A percentile compares a stretch with the other conserved stretches of the same genome.
These are phyloP conservation scores for Cyberlindnera maclurae DNA, from an alignment of 805 yeast genomes.

Conservation along the genomic window DNA sequence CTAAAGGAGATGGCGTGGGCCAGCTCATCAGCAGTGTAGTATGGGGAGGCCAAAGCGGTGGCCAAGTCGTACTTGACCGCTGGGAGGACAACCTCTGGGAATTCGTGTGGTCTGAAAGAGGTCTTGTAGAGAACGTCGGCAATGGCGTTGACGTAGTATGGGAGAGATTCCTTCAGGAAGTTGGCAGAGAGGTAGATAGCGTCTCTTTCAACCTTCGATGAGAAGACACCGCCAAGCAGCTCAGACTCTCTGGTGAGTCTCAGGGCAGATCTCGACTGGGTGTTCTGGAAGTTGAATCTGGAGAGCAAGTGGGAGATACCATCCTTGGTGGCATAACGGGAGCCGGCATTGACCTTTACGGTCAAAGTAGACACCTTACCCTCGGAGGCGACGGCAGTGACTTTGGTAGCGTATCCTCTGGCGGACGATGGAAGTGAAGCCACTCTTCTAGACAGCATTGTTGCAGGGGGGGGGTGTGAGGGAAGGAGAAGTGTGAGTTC, in stretches of 20 bases:
- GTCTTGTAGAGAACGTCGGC: slow-evolving; percentile 68
- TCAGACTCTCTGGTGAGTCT: slow-evolving; percentile 93
- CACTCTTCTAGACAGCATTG: slow-evolving; percentile 24
- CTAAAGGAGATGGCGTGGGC: slow-evolving; percentile 80
- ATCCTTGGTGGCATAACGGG: slow-evolving; percentile 60
- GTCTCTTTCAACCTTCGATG: slow-evolving; percentile 74
- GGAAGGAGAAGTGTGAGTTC: background rate
- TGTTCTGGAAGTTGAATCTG: slow-evolving; percentile 78
- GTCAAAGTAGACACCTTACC: slow-evolving; percentile 69
- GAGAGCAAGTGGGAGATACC: slow-evolving; percentile 85
- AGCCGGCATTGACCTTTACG: slow-evolving; percentile 81
- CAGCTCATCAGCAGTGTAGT: slow-evolving; percentile 63
- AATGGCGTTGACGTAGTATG: slow-evolving; percentile 82
- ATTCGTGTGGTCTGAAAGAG: slow-evolving; percentile 76
- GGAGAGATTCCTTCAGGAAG: slow-evolving; percentile 83
- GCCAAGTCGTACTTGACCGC: slow-evolving; percentile 58
- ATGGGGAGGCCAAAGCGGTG: slow-evolving; percentile 44
- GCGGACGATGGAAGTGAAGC: slow-evolving; percentile 17
- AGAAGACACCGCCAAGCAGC: slow-evolving; percentile 79
- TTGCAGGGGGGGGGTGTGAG: slow-evolving; percentile 1
- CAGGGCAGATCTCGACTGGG: slow-evolving; percentile 76
- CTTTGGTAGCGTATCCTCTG: slow-evolving; percentile 35
- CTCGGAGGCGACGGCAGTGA: slow-evolving; percentile 46
- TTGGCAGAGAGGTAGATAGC: slow-evolving; percentile 70
- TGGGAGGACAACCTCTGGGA: slow-evolving; percentile 75